A percentile compares a stretch with the other conserved stretches of the same genome.
Evolutionary conservation across 1,284 basidiomycete genomes (phyloP).

Genomic region (Heterobasidion occidentale): DNA sequence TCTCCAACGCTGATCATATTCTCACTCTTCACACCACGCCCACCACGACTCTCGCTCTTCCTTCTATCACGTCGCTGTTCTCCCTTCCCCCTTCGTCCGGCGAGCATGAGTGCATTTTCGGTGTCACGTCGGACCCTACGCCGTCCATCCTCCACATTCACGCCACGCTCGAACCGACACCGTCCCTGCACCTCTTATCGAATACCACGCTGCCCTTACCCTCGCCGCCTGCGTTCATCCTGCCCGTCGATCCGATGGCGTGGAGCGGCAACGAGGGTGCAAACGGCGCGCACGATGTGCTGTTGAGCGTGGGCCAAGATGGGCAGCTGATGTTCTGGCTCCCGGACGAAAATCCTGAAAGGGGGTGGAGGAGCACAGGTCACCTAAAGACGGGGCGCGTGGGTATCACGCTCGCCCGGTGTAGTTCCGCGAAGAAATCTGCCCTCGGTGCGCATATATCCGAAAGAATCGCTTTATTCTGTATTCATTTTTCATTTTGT

Average conservation of each 20-base stretch:
- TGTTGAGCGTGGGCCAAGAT: conserved; percentile 66
- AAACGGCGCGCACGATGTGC: conserved; percentile 51
- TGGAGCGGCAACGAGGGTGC: conserved; percentile 44
- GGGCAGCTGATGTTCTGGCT: conserved; percentile 83
- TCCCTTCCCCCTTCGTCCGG: conserved; percentile 40
- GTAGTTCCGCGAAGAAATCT: conserved; percentile 87
- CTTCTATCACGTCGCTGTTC: conserved; percentile 50
- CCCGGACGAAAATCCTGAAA: conserved; percentile 38
- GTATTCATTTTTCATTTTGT: conserved; percentile 1
- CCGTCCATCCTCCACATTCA: conserved; percentile 45
- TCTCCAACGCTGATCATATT: conserved; percentile 30
- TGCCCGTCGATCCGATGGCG: conserved; percentile 88
- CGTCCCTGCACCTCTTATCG: conserved; percentile 33
- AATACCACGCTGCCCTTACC: conserved; percentile 42
- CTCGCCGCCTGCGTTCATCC: conserved; percentile 43
- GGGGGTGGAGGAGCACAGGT: conserved; percentile 63
- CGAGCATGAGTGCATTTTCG: conserved; percentile 48
- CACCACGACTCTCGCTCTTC: conserved; percentile 37
- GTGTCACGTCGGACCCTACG: conserved; percentile 40
- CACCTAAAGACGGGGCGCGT: conserved; percentile 64
- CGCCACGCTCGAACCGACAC: conserved; percentile 13
- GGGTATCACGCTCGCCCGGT: conserved; percentile 61
- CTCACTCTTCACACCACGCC: conserved; percentile 44
- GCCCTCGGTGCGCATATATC: conserved; percentile 46
- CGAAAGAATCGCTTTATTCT: background rate